Conservation (phyloP, 2,329 filamentous ascomycete genomes). For the Cladorrhinum sp. region DNA sequence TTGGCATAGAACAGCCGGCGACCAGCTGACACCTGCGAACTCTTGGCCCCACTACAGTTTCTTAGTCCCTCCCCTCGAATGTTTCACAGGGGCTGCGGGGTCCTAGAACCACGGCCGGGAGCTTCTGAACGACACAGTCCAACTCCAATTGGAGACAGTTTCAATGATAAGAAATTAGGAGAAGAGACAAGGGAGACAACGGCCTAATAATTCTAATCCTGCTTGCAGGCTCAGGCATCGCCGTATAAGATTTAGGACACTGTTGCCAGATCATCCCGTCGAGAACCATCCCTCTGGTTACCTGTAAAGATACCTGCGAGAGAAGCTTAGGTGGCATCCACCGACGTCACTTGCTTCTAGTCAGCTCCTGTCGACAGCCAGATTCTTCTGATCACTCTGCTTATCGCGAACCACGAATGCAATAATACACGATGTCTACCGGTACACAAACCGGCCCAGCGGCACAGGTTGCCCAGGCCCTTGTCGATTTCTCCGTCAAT, state of each 20-base stretch:
- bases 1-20: constrained; percentile 2
- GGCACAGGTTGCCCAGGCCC: constrained; percentile 46
- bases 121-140: not conserved
- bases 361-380: not conserved
- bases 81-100: not conserved
- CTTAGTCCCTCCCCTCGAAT: not conserved
- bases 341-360: constrained; percentile 9
- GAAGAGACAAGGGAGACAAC: not conserved
- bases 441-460: constrained; percentile 7
- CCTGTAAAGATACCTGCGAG: not conserved
- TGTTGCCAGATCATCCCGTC: not conserved
- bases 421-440: constrained; percentile 21
- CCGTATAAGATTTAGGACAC: not conserved
- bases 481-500: constrained; percentile 60
- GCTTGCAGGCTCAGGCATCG: not conserved
- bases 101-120: not conserved
- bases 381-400: not conserved
- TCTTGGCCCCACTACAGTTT: not conserved
- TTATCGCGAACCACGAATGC: not conserved
- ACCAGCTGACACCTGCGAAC: not conserved
- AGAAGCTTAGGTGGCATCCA: constrained; percentile 7
- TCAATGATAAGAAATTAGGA: not conserved
- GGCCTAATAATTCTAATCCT: not conserved
- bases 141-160: constrained; percentile 20
- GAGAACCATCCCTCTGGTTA: not conserved